Conservation (phyloP, 208 protist species). For the Trypanosoma melophagium region DNA sequence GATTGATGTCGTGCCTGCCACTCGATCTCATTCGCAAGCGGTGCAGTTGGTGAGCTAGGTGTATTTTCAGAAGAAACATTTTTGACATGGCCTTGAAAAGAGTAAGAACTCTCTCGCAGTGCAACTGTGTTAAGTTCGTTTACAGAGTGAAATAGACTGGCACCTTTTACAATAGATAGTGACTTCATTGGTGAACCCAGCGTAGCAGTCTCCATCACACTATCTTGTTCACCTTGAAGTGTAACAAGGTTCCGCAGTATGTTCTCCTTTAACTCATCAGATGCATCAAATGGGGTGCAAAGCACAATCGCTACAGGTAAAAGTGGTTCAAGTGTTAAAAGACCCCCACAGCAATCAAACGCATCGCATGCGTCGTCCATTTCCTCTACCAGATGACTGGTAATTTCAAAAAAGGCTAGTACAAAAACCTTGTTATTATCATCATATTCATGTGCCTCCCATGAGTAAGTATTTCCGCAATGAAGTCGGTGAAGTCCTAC, state of each 20-base stretch:
- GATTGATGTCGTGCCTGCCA: constrained; percentile 32
- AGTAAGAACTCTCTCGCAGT: constrained; percentile 21
- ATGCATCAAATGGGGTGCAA: constrained; percentile 44
- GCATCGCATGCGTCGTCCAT: constrained; percentile 12
- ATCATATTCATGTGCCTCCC: constrained; percentile 62
- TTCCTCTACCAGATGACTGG: constrained; percentile 40
- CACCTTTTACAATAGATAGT: background rate
- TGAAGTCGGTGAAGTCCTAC: constrained; percentile 63
- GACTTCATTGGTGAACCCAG: background rate
- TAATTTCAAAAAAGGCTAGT: constrained; percentile 73
- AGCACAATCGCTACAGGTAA: constrained; percentile 79
- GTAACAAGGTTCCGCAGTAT: constrained; percentile 72
- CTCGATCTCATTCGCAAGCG: constrained; percentile 34
- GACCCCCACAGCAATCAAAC: constrained; percentile 68
- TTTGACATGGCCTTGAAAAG: background rate
- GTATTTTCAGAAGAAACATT: constrained; percentile 10
- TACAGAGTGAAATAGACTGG: background rate
- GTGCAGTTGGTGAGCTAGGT: background rate
- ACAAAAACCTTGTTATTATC: constrained; percentile 49
- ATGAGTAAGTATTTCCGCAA: constrained; percentile 32
- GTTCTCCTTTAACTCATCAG: constrained; percentile 57
- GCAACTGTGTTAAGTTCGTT: background rate
- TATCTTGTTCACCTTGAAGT: constrained; percentile 71
- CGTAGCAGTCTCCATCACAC: constrained; percentile 28
- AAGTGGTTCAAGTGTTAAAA: constrained; percentile 59